Percentiles rank a stretch among this genome's conserved stretches.
Evolutionary conservation across 768 basidiomycete species (phyloP).

Genomic region (Suillus americanus): DNA sequence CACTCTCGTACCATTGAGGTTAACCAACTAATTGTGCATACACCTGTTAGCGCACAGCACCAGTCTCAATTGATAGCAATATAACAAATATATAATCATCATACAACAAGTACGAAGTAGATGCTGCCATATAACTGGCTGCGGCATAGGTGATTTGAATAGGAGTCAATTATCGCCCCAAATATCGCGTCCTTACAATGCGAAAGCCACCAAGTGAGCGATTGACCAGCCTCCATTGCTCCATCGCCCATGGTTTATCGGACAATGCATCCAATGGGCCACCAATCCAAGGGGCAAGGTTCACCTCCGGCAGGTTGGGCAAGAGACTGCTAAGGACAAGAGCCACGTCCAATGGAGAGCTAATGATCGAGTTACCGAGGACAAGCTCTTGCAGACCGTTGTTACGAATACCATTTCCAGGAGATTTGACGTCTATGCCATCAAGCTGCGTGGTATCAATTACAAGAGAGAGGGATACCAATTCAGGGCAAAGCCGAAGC

Average conservation of each 20-base stretch:
- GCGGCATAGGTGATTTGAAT: neutral
- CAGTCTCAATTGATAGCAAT: neutral
- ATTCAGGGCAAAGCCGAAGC: constrained; percentile 10
- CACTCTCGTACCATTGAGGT: no score
- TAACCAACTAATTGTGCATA: neutral
- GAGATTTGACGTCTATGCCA: neutral
- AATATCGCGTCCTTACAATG: neutral
- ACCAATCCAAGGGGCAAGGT: constrained; percentile 22
- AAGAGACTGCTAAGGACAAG: constrained; percentile 14
- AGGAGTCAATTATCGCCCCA: neutral
- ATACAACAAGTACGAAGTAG: neutral
- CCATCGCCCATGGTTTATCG: neutral
- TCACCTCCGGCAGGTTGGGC: constrained; percentile 19
- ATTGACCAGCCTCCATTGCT: neutral
- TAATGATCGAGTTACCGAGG: constrained; percentile 23
- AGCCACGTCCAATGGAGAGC: constrained; percentile 13
- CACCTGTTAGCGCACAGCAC: neutral
- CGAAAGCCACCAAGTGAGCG: neutral
- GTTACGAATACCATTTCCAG: neutral
- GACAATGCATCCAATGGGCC: constrained; percentile 18
- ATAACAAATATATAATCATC: neutral
- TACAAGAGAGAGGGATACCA: constrained; percentile 22
- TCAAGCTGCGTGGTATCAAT: constrained; percentile 13
- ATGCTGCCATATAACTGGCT: neutral
- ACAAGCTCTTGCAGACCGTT: constrained; percentile 8